phyloP scores from a whole-genome alignment of 2,329 filamentous ascomycete genomes.

The Podosphaera xanthii region DNA sequence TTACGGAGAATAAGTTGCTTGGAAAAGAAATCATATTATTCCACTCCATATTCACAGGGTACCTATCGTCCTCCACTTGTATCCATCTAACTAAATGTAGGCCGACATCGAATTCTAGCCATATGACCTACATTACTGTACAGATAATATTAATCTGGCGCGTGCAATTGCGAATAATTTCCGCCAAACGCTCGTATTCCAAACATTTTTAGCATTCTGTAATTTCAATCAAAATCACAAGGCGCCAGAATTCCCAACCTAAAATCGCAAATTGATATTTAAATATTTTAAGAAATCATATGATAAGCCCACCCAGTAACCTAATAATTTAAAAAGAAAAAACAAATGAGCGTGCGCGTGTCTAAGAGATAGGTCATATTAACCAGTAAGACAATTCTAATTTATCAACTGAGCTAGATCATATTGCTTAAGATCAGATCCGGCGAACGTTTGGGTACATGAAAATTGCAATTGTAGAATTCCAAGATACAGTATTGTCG shows the following conservation, averaged over 20 bases:
- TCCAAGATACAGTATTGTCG: not conserved
- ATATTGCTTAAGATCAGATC: not conserved
- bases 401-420: not conserved
- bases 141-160: too few species aligned
- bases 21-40: not conserved
- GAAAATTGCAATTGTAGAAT: not conserved
- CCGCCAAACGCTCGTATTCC: too few species aligned
- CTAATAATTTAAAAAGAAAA: not conserved
- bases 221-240: not conserved
- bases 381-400: not conserved
- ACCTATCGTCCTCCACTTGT: not conserved
- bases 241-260: not conserved
- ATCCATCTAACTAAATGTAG: not conserved
- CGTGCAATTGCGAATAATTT: too few species aligned
- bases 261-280: not conserved
- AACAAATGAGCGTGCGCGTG: not conserved
- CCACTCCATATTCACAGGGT: not conserved
- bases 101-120: not conserved
- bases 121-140: too few species aligned
- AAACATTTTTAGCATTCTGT: too few species aligned
- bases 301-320: not conserved
- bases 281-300: not conserved
- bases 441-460: not conserved
- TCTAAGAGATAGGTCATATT: not conserved
- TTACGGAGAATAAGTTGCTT: too few species aligned